phyloP scores from a whole-genome alignment of 345 rosid species.

The Eucalyptus polybractea region DNA sequence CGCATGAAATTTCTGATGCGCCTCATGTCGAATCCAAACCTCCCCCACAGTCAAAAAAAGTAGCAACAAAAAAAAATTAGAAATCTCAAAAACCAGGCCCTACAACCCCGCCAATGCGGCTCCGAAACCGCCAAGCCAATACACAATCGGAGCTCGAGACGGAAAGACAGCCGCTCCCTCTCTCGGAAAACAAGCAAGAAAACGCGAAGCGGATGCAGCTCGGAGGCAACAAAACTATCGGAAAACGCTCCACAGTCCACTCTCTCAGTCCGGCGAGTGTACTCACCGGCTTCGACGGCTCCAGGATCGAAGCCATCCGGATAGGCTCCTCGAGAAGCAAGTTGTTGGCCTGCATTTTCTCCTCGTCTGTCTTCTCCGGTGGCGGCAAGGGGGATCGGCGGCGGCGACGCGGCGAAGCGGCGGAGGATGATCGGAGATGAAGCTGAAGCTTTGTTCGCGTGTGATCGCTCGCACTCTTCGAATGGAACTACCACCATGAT shows the following conservation, averaged over 20 bases:
- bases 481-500: neutral
- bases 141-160: neutral
- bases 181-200: neutral
- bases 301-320: slow-evolving; percentile 54
- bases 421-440: too few species aligned
- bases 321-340: slow-evolving; percentile 52
- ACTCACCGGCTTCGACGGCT: slow-evolving; percentile 52
- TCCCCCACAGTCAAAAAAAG: neutral
- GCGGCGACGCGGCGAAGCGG: neutral
- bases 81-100: neutral
- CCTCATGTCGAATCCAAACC: neutral
- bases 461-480: neutral
- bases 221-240: neutral
- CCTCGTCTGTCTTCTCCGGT: neutral
- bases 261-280: neutral
- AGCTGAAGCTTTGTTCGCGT: neutral
- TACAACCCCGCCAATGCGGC: neutral
- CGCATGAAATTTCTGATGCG: neutral
- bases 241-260: neutral
- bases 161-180: neutral
- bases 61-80: neutral
- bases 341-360: slow-evolving; percentile 21
- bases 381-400: neutral
- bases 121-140: neutral
- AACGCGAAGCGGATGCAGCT: neutral